A percentile compares a stretch with the other conserved stretches of the same genome.
phyloP scores from a whole-genome alignment of 441 rosid genomes.

The Mallotus japonicus region DNA sequence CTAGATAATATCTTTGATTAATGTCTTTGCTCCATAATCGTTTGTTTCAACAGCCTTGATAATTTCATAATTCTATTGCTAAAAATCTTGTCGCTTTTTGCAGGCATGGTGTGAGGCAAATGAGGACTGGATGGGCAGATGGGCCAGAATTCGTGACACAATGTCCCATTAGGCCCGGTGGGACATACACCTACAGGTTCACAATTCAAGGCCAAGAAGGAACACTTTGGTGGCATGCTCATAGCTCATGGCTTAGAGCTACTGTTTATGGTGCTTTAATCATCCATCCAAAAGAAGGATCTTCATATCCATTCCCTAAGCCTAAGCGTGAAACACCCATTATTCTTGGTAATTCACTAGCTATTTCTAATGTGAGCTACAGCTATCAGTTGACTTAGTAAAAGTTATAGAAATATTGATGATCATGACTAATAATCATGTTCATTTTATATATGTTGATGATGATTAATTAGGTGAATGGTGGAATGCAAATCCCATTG shows the following conservation, averaged over 20 bases:
- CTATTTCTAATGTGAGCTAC: too few relatives aligned
- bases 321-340: slow-evolving; percentile 66
- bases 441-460: too few relatives aligned
- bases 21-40: too few relatives aligned
- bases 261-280: slow-evolving; percentile 85
- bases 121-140: slow-evolving; percentile 89
- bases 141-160: slow-evolving; percentile 93
- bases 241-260: slow-evolving; percentile 94
- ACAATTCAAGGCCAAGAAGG: slow-evolving; percentile 87
- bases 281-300: slow-evolving; percentile 57
- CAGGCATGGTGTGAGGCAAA: slow-evolving; percentile 87
- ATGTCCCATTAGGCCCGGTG: slow-evolving; percentile 85
- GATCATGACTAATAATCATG: not conserved
- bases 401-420: not conserved
- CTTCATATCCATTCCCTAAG: slow-evolving; percentile 63
- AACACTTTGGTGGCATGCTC: slow-evolving; percentile 98
- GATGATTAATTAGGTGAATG: slow-evolving; percentile 58
- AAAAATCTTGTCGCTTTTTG: not conserved
- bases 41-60: too few relatives aligned
- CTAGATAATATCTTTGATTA: too few relatives aligned
- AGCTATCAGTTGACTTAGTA: too few relatives aligned
- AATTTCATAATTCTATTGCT: too few relatives aligned
- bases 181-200: slow-evolving; percentile 73
- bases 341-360: slow-evolving; percentile 51
- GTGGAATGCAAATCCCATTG: slow-evolving; percentile 84